A percentile compares a stretch with the other conserved stretches of the same genome.
Conservation (phyloP, 768 basidiomycete genomes). For the Ramaria sp. region DNA sequence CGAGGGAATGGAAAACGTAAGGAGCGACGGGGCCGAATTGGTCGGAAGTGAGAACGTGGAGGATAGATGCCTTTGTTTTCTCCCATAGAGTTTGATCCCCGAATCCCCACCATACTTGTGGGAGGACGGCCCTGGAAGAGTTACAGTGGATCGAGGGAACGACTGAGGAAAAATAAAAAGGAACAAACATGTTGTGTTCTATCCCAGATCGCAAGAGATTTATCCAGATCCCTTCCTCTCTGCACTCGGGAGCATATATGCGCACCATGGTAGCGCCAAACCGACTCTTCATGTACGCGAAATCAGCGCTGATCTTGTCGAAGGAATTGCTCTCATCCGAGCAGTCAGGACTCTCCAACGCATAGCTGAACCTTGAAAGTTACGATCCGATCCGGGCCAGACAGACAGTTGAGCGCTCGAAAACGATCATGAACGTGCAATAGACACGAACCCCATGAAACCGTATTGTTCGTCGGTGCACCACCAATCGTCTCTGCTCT, state of each 20-base stretch:
- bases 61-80: slow-evolving; percentile 3
- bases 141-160: no score
- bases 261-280: slow-evolving; percentile 14
- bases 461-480: slow-evolving; percentile 7
- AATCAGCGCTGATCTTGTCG: slow-evolving; percentile 6
- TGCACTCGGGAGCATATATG: slow-evolving; percentile 12
- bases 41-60: slow-evolving; percentile 5
- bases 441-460: slow-evolving; percentile 3
- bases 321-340: slow-evolving; percentile 5
- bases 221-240: slow-evolving; percentile 8
- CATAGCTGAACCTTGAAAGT: slow-evolving; percentile 5
- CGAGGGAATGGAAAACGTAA: slow-evolving; percentile 12
- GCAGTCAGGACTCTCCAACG: slow-evolving; percentile 9
- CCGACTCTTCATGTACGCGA: slow-evolving; percentile 11
- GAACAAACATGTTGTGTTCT: slow-evolving; percentile 5
- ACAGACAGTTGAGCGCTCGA: not conserved
- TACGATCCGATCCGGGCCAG: not conserved
- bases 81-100: slow-evolving; percentile 9
- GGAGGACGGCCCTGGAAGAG: slow-evolving; percentile 6
- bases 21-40: slow-evolving; percentile 7
- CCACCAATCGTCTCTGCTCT: slow-evolving; percentile 4
- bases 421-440: not conserved
- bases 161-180: not conserved
- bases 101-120: slow-evolving; percentile 10
- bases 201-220: slow-evolving; percentile 8